Conservation (phyloP, 345 rosid genomes). For the Gossypium stocksii region DNA sequence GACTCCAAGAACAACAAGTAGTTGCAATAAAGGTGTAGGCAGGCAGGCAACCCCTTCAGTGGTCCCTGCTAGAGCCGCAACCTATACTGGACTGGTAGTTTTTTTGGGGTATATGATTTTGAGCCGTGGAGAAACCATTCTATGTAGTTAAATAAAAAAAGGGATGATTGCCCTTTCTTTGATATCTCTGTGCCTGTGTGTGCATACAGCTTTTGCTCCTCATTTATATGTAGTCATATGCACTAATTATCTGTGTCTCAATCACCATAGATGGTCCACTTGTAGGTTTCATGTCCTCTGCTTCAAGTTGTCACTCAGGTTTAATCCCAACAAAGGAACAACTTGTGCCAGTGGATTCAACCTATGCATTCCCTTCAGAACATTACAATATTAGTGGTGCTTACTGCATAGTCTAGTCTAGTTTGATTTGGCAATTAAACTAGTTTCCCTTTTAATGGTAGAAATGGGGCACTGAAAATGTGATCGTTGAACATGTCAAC, state of each 20-base stretch:
- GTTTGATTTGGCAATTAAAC: background rate
- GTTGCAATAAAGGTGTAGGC: constrained; percentile 19
- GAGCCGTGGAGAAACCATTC: too few relatives aligned
- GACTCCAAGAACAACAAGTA: constrained; percentile 21
- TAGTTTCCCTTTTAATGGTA: background rate
- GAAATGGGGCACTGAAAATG: background rate
- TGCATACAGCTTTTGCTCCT: constrained; percentile 11
- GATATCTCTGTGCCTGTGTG: background rate
- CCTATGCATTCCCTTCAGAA: background rate
- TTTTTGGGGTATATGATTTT: too few relatives aligned
- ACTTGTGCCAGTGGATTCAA: constrained; percentile 20
- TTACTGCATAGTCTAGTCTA: background rate
- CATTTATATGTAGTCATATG: background rate
- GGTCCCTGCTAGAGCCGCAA: constrained; percentile 30
- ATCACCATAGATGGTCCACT: constrained; percentile 41
- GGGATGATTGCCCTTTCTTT: too few relatives aligned
- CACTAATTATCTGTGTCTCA: constrained; percentile 28
- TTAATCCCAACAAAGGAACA: constrained; percentile 32
- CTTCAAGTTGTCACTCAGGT: constrained; percentile 23
- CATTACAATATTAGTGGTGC: constrained; percentile 13
- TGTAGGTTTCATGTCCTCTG: constrained; percentile 8
- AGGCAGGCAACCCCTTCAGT: background rate
- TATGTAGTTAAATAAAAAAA: too few relatives aligned
- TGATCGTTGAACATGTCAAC: background rate
- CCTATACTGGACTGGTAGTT: background rate